Evolutionary conservation across 164 flowering plant species (phyloP), one percentile per base, ranked within the genome.

Genomic region (Nelumbo lutea): DNA sequence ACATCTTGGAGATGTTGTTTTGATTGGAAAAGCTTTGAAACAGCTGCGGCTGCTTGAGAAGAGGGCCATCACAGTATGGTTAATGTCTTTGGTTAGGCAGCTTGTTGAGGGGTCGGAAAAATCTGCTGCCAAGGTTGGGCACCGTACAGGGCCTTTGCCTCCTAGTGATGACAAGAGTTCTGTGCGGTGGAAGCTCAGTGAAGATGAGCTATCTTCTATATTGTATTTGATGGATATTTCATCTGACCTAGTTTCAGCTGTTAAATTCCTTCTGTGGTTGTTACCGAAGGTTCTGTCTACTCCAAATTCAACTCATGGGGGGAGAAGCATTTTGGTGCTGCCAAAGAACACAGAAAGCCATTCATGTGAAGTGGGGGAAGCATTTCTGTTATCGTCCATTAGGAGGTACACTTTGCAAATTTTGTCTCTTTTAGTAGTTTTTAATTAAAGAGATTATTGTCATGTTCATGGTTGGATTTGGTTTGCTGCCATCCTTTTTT

Each of bases 161-260:
- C 59, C 89, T 46, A 76, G 66, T 69, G 93, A 88, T 76, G 96
- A 85, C 5, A 78, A 76, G 72, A 78, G 79, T 70, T 69, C 84
- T 63, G n/a, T 65, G 1, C 76, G 62, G 38, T 93, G 99, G 99
- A 96, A 85, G 82, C 91, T 96, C 65, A 87, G 91, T 70, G 98
- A 93, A 75, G 96, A 93, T 72, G 96, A 87, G 72, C 82, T 96
- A 55, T 84, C 93, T 50, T 61, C 77, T 63, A 79, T 91, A 69
- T 72, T 96, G 13, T 93, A 91, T 81, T 71, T 93, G 71, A 73
- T 93, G 83, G 99, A 96, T 83, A 78, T 83, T 64, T 87, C 86
- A 73, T 65, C 78, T 80, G 98, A 96, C 66, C 74, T 87, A 64
- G 81, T 86, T 57, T 85, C 87, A 53, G 96, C 89, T 2, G 76